Evolutionary conservation across 306 rosid species (phyloP), one percentile per base, ranked within the genome.

Genomic region (Pterocarpus santalinus): DNA sequence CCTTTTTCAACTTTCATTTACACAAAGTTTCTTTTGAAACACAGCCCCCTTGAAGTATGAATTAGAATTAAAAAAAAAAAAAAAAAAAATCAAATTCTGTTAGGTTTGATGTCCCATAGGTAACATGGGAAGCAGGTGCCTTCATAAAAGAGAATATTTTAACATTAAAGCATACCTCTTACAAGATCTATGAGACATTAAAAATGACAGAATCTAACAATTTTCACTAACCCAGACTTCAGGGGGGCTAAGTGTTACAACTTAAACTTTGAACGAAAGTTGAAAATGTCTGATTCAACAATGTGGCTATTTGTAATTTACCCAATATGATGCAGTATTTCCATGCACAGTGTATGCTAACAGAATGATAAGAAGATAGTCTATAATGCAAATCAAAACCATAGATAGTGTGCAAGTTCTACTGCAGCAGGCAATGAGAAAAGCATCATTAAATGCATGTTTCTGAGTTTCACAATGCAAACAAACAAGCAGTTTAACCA

Each of bases 401-500:
- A 22, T 57, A 43, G 49, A 63, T 44, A 34, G 41, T 22, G 43
- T 32, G 22, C 41, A 73, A 72, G 46, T 58, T 51, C 73, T 67
- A 36, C 41, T 67, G 66, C 43, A 5, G 10, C 71, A 22, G 49
- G 63, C 72, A 44, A 55, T 47, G 57, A 39, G 13, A 39, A 51
- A 13, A 39, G 28, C 64, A 33, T 33, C 46, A 22, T 63, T 35
- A 36, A 43, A 77, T 39, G 44, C 66, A 73, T 72, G 75, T 63
- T 71, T 71, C 69, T 17, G 53, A 22, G 28, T 47, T 43, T 43
- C 47, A 43, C 9, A 14, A 35, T 13, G 8, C 14, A 39, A 77
- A 69, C 13, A 73, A 39, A 78, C 72, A 17, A 28, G 44, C 8
- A 57, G 10, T 68, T 79, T 44, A 60, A 53, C 51, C 78, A 84